These are phyloP conservation scores for Coniferiporia sulphurascens DNA, from an alignment of 1,284 basidiomycete species.

Conservation along the genomic window DNA sequence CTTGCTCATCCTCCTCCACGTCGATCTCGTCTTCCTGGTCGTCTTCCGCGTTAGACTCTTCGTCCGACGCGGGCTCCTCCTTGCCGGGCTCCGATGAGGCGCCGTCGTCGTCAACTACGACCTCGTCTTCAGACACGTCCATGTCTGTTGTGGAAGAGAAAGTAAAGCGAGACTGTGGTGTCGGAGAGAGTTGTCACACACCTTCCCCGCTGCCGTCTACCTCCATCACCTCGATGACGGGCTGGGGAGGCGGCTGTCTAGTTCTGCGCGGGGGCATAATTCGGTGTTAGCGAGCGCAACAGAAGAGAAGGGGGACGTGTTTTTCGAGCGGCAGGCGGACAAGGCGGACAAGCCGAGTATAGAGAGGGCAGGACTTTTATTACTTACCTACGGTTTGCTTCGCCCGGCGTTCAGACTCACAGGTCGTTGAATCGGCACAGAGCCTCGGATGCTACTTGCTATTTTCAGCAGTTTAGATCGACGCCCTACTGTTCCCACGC, in stretches of 20 bases:
- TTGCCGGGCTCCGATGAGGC: slow-evolving; percentile 21
- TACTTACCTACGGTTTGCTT: not conserved
- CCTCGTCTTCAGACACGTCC: slow-evolving; percentile 15
- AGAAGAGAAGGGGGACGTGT: not conserved
- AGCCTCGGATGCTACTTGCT: not conserved
- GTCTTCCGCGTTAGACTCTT: slow-evolving; percentile 31
- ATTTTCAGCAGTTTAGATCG: not conserved
- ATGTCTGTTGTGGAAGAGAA: slow-evolving; percentile 1
- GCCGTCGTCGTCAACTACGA: slow-evolving; percentile 1
- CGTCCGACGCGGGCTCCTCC: slow-evolving; percentile 30
- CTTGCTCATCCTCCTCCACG: slow-evolving; percentile 27
- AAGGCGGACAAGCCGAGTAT: not conserved
- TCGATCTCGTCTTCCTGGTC: slow-evolving; percentile 30
- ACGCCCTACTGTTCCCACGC: not conserved
- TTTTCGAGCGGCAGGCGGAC: no score
- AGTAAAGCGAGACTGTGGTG: not conserved
- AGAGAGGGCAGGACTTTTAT: not conserved
- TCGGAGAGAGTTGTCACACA: not conserved
- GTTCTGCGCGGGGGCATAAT: not conserved
- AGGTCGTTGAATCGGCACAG: not conserved
- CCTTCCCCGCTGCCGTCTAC: slow-evolving; percentile 14
- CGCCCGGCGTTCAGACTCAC: not conserved
- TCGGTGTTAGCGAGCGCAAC: not conserved
- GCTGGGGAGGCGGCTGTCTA: slow-evolving; percentile 1
- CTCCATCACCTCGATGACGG: slow-evolving; percentile 10